Conservation (phyloP, 495 filamentous ascomycete genomes). For the Rhypophila decipiens region DNA sequence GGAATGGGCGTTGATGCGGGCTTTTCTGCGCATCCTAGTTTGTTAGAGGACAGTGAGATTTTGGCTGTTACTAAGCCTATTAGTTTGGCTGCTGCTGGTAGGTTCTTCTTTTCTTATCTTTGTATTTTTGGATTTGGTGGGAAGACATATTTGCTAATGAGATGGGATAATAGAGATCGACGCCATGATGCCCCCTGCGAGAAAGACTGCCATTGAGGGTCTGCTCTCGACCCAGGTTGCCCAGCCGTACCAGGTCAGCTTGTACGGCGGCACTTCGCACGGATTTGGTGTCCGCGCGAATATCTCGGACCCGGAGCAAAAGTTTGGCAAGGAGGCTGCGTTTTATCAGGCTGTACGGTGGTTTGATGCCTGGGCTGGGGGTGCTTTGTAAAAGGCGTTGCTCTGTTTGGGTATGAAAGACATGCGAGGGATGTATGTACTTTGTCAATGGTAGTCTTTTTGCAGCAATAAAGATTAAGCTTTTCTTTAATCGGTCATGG, state of each 20-base stretch:
- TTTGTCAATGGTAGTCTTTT: neutral
- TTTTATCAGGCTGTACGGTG: conserved; percentile 63
- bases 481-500: too few species aligned
- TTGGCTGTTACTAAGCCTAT: conserved; percentile 53
- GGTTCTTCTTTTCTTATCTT: neutral
- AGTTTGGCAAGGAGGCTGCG: conserved; percentile 69
- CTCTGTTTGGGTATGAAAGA: neutral
- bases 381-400: neutral
- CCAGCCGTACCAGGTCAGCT: conserved; percentile 55
- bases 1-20: conserved; percentile 51
- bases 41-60: conserved; percentile 58
- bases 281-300: conserved; percentile 66
- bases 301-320: conserved; percentile 47
- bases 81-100: conserved; percentile 59
- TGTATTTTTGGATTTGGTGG: neutral
- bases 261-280: conserved; percentile 60
- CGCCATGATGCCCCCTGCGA: conserved; percentile 55
- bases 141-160: neutral
- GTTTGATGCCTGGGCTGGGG: conserved; percentile 43
- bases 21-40: conserved; percentile 62
- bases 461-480: neutral
- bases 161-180: conserved; percentile 48
- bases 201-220: conserved; percentile 50
- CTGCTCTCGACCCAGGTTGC: conserved; percentile 21
- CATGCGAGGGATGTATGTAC: neutral